Percentiles rank a stretch among this genome's conserved stretches.
Evolutionary conservation across 2,329 filamentous ascomycete genomes (phyloP).

Genomic region (Tolypocladium tropicale): DNA sequence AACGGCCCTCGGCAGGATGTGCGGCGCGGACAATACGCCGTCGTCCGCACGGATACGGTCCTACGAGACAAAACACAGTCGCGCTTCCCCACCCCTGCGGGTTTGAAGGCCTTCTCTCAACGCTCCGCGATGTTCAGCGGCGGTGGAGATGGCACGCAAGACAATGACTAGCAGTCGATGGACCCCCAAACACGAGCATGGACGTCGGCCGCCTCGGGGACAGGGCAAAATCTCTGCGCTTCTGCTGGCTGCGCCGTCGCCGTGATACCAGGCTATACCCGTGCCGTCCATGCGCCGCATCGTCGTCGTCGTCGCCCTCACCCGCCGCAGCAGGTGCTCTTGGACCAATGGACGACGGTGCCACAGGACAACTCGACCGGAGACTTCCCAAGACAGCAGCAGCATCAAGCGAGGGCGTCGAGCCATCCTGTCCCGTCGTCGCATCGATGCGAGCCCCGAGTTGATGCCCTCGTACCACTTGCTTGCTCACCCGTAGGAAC

Average conservation of each 20-base stretch:
- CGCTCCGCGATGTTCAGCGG: neutral
- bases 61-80: too few relatives aligned
- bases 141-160: neutral
- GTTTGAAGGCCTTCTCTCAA: neutral
- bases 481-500: too few relatives aligned
- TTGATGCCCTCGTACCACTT: neutral
- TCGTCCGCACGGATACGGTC: too few relatives aligned
- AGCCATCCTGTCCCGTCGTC: neutral
- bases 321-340: neutral
- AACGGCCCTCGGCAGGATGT: neutral
- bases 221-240: neutral
- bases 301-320: neutral
- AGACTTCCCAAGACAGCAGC: neutral
- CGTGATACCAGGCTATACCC: neutral
- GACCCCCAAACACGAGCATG: too few relatives aligned
- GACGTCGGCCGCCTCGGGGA: neutral
- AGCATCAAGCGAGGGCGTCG: neutral
- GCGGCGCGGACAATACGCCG: too few relatives aligned
- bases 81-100: neutral
- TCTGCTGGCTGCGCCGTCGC: neutral
- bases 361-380: neutral
- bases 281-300: neutral
- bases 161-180: neutral
- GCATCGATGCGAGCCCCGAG: neutral
- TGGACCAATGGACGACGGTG: neutral